Percentiles rank a stretch among this genome's conserved stretches.
These are phyloP conservation scores for Penicillium sclerotigenum DNA, from an alignment of 2,329 filamentous ascomycete genomes.

Conservation along the genomic window DNA sequence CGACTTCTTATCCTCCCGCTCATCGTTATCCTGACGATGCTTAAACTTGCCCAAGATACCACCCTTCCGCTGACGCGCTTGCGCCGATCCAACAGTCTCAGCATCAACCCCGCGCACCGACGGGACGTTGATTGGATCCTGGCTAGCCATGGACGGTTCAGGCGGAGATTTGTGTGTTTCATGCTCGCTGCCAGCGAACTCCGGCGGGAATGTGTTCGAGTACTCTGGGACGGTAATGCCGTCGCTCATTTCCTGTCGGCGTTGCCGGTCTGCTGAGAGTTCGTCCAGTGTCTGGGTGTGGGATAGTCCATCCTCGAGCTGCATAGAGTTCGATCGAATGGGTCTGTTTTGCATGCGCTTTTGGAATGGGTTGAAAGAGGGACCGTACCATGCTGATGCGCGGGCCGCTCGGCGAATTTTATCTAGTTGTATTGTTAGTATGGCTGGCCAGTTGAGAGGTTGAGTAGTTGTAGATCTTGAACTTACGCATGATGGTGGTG, in stretches of 20 bases:
- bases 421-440: constrained; percentile 28
- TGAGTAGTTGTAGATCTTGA: background rate
- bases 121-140: constrained; percentile 33
- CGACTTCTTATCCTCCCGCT: constrained; percentile 13
- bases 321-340: constrained; percentile 26
- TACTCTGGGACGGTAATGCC: constrained; percentile 25
- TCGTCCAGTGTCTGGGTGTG: constrained; percentile 25
- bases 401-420: constrained; percentile 40
- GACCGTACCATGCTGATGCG: constrained; percentile 42
- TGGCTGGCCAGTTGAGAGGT: background rate
- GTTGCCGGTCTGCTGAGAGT: constrained; percentile 23
- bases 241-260: constrained; percentile 24
- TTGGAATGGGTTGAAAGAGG: constrained; percentile 43
- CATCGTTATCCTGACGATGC: constrained; percentile 10
- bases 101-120: constrained; percentile 12
- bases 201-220: constrained; percentile 26
- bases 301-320: constrained; percentile 30
- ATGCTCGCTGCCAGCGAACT: constrained; percentile 25
- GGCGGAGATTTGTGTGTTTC: constrained; percentile 5
- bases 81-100: constrained; percentile 10
- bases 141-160: constrained; percentile 29
- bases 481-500: constrained; percentile 7
- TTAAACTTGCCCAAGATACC: constrained; percentile 21
- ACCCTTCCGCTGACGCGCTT: constrained; percentile 28
- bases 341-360: constrained; percentile 30